Base-by-base conservation (phyloP, 768 basidiomycete species). In the Leccinellum rugosiceps region DNA sequence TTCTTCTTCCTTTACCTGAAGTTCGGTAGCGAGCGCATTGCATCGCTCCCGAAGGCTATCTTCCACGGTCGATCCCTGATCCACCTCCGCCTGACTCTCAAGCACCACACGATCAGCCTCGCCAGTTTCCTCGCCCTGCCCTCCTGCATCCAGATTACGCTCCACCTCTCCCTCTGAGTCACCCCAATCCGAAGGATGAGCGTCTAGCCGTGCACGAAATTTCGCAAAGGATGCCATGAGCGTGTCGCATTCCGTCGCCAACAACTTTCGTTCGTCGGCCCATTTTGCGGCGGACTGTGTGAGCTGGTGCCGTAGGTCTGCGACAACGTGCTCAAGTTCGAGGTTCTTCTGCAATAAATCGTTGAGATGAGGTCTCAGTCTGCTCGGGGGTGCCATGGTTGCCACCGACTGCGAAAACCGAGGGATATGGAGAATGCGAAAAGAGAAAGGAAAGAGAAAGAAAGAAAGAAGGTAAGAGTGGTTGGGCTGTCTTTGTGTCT, bases 221-320 rank as follows among this genome's bases (percentile, higher is more conserved):
- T 70, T 68, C 26, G 68, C 68, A 63, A 68, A 68, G 25, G 68
- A 70, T n/a, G 67, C 66, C 67, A 68, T 68, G 63, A 68, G 68
- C 15, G 32, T 11, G 38, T 68, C 68, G 28, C 67, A 68, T 31
- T 60, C 61, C 47, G 49, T 43, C 49, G 57, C 59, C 32, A 68
- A 51, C 32, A 53, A 53, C 60, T 68, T 68, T 49, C 68, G 67
- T 57, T 68, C 67, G 32, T 68, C 68, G 8, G 59, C 68, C 68
- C 67, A 68, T 60, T 67, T 68, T 38, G 67, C 68, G 21, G 65
- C 55, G 25, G 68, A 65, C 45, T 68, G 63, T 44, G 67, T 68
- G 52, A 70, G 65, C 53, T 68, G 68, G 38, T 68, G 65, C 5
- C 67, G 63, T 23, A 68, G 34, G 54, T 70, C 67, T 21, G 67